A percentile compares a stretch with the other conserved stretches of the same genome.
These are phyloP conservation scores for Gypsophila paniculata DNA, from an alignment of 179 eudicot species.

Conservation along the genomic window DNA sequence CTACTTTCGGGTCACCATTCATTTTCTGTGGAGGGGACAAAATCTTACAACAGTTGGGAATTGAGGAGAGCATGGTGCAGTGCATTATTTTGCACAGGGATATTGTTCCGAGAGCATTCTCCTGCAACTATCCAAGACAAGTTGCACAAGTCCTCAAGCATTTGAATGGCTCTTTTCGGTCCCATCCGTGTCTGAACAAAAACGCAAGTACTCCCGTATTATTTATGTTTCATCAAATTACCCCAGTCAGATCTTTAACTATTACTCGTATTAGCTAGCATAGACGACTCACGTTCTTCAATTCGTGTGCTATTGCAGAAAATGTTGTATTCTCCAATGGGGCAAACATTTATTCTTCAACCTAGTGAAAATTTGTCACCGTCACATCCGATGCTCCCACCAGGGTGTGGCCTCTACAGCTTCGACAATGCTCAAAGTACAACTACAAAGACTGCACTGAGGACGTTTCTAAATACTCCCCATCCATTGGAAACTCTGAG, in stretches of 20 bases:
- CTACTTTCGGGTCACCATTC: constrained; percentile 80
- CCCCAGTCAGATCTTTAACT: too few species aligned
- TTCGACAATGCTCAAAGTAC: constrained; percentile 33
- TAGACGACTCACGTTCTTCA: neutral
- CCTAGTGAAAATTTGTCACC: constrained; percentile 67
- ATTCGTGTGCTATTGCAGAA: constrained; percentile 45
- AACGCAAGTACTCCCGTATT: constrained; percentile 41
- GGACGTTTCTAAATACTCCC: constrained; percentile 65
- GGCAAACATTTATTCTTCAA: constrained; percentile 74
- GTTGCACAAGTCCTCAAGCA: constrained; percentile 69
- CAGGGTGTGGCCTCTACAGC: constrained; percentile 60
- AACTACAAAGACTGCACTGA: constrained; percentile 36
- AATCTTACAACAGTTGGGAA: constrained; percentile 47
- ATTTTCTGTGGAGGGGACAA: constrained; percentile 71
- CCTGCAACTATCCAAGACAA: constrained; percentile 77
- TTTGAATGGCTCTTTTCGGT: constrained; percentile 52
- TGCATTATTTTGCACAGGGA: constrained; percentile 86
- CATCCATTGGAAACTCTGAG: constrained; percentile 79
- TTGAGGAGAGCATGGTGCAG: constrained; percentile 57
- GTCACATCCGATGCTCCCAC: constrained; percentile 65
- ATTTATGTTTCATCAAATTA: too few species aligned
- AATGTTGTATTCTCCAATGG: constrained; percentile 71
- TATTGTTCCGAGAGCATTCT: constrained; percentile 86
- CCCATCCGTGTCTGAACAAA: constrained; percentile 74
- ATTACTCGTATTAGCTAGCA: too few species aligned